phyloP scores from a whole-genome alignment of 2,329 filamentous ascomycete species.

The Podosphaera xanthii region DNA sequence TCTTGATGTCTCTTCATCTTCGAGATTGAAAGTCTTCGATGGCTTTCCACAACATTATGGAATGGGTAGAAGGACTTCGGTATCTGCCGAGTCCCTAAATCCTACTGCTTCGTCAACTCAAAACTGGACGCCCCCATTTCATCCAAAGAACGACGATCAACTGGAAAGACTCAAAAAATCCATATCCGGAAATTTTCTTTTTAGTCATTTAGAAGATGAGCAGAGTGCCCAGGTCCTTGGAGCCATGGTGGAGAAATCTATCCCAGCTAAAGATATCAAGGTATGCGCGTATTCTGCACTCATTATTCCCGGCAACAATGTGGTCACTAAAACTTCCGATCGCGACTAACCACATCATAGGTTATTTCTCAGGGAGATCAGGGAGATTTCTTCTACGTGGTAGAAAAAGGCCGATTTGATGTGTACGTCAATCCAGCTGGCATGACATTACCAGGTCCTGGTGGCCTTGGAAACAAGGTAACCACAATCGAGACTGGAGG shows the following conservation, averaged over 20 bases:
- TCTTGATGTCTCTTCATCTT: slow-evolving; percentile 8
- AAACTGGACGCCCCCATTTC: slow-evolving; percentile 73
- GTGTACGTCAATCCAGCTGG: slow-evolving; percentile 71
- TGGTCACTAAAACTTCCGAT: background rate
- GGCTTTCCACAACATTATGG: slow-evolving; percentile 85
- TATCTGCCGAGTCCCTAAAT: slow-evolving; percentile 90
- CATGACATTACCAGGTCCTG: slow-evolving; percentile 51
- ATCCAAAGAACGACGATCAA: slow-evolving; percentile 67
- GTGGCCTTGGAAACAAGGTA: slow-evolving; percentile 68
- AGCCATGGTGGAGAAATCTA: slow-evolving; percentile 81
- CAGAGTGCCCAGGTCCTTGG: slow-evolving; percentile 71
- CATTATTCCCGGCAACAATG: background rate
- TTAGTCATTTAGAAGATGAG: slow-evolving; percentile 84
- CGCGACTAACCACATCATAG: slow-evolving; percentile 21
- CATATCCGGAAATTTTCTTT: slow-evolving; percentile 78
- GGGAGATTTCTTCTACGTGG: slow-evolving; percentile 93
- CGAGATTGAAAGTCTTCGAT: slow-evolving; percentile 24
- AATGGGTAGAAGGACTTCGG: slow-evolving; percentile 76
- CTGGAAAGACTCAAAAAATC: slow-evolving; percentile 54
- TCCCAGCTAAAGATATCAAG: slow-evolving; percentile 70
- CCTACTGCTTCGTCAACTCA: slow-evolving; percentile 63
- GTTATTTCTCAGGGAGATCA: slow-evolving; percentile 91
- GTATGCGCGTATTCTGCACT: slow-evolving; percentile 18
- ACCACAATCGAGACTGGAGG: slow-evolving; percentile 65
- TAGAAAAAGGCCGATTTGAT: slow-evolving; percentile 77